phyloP scores from a whole-genome alignment of 176 grass and related monocot genomes.

The Triticum urartu region DNA sequence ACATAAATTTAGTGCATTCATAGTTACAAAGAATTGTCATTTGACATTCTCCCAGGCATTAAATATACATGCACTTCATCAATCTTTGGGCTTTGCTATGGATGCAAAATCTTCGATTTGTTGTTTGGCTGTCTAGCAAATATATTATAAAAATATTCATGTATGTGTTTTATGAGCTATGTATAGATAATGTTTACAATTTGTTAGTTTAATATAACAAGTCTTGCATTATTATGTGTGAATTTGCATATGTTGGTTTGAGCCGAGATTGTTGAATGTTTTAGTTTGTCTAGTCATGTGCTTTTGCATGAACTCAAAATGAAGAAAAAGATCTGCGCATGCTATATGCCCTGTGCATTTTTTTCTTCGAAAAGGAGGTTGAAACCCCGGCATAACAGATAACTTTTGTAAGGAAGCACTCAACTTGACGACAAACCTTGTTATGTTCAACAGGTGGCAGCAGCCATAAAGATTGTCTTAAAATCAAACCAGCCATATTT shows the following conservation, averaged over 20 bases:
- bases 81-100: slow-evolving; percentile 2
- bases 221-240: slow-evolving; percentile 14
- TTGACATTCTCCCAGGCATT: slow-evolving; percentile 5
- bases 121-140: background rate
- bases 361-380: background rate
- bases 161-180: background rate
- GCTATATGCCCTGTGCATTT: background rate
- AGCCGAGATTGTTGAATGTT: background rate
- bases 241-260: slow-evolving; percentile 1
- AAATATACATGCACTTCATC: background rate
- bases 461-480: slow-evolving; percentile 59
- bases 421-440: background rate
- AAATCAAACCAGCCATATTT: slow-evolving; percentile 66
- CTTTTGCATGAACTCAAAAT: background rate
- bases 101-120: slow-evolving; percentile 15
- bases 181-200: background rate
- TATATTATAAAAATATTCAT: no score
- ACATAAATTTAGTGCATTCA: slow-evolving; percentile 8
- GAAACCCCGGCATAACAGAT: background rate
- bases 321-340: background rate
- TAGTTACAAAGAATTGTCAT: background rate
- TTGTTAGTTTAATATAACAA: background rate
- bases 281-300: background rate
- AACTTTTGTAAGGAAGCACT: slow-evolving; percentile 14
- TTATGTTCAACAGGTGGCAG: slow-evolving; percentile 50